phyloP scores from a whole-genome alignment of 2,329 filamentous ascomycete genomes.

The Aspergillus vadensis region DNA sequence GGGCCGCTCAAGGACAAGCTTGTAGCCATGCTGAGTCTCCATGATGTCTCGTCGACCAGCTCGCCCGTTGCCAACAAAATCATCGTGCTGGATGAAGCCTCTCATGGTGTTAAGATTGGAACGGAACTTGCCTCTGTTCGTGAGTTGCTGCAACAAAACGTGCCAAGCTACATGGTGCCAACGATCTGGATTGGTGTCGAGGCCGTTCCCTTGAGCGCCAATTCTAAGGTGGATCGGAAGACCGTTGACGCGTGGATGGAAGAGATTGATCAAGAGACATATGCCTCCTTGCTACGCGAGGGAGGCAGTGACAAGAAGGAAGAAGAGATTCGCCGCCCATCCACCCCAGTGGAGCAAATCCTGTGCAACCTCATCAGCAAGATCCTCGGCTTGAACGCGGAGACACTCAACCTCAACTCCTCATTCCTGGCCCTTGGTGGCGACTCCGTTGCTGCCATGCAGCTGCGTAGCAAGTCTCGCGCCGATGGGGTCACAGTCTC shows the following conservation, averaged over 20 bases:
- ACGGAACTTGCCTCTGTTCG: neutral
- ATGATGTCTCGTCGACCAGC: neutral
- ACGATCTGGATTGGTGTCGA: neutral
- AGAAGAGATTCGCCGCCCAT: neutral
- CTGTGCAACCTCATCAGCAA: neutral
- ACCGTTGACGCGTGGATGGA: neutral
- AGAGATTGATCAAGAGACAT: neutral
- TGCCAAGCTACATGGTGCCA: neutral
- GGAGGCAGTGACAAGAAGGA: neutral
- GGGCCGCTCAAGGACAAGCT: neutral
- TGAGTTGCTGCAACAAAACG: neutral
- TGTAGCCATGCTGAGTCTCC: neutral
- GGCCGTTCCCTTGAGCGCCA: neutral
- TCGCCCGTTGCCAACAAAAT: neutral
- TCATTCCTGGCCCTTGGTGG: neutral
- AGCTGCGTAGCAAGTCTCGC: neutral
- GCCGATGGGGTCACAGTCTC: neutral
- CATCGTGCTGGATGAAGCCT: neutral
- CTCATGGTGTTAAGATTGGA: neutral
- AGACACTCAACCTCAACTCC: neutral
- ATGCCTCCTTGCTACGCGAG: neutral
- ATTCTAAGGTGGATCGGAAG: neutral
- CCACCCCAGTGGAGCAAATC: neutral
- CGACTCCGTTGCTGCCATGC: neutral
- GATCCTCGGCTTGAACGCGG: neutral